These are phyloP conservation scores for Somion occarium DNA, from an alignment of 1,284 basidiomycete species.

Conservation along the genomic window DNA sequence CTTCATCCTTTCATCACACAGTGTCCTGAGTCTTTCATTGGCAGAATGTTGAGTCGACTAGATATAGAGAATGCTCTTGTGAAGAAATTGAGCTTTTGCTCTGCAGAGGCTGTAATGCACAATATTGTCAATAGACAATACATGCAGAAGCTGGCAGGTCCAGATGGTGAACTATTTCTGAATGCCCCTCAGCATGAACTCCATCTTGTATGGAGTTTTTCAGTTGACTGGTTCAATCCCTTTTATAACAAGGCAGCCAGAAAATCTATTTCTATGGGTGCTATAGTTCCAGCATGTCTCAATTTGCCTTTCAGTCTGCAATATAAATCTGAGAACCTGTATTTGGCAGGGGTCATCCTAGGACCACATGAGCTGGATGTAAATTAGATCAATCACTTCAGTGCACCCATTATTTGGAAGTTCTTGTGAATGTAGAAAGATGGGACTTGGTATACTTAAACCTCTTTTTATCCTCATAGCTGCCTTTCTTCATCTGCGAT, in stretches of 20 bases:
- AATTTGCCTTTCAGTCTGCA: neutral
- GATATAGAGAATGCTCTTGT: neutral
- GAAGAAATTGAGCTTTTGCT: neutral
- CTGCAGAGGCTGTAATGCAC: neutral
- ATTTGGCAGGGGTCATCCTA: neutral
- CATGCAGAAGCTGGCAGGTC: neutral
- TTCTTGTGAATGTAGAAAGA: neutral
- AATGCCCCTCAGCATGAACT: neutral
- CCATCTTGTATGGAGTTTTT: slow-evolving; percentile 21
- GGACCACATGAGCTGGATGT: neutral
- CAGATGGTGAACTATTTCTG: neutral
- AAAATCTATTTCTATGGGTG: slow-evolving; percentile 14
- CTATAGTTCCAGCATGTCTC: neutral
- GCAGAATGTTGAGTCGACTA: neutral
- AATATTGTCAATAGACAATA: neutral
- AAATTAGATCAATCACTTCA: neutral
- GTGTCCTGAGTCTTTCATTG: neutral
- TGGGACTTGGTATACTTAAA: neutral
- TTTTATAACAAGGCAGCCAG: slow-evolving; percentile 22
- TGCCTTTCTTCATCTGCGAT: neutral
- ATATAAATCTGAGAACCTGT: neutral
- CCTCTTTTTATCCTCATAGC: neutral
- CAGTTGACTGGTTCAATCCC: slow-evolving; percentile 27
- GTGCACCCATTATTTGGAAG: neutral
- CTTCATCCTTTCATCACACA: neutral